Evolutionary conservation across 2,329 filamentous ascomycete species (phyloP), one percentile per base, ranked within the genome.

Genomic region (Fusarium mangiferae): DNA sequence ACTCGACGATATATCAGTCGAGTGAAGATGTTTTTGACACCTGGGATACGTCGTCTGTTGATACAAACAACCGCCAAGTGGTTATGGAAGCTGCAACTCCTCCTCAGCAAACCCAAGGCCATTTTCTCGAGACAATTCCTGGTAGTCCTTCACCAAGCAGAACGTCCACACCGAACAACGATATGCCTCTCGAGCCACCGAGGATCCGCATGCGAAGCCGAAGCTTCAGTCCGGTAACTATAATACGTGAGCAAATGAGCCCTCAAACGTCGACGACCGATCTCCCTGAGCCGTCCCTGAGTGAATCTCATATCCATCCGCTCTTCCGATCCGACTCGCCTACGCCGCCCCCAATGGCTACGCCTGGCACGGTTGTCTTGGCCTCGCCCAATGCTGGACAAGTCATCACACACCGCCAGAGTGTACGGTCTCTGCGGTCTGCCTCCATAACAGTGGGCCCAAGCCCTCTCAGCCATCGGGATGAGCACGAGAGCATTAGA

Each of bases 271-370:
- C 77, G 18, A 70, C 83, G 74, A 84, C 86, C 76, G 92, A 95
- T 79, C 86, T 90, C 5, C 90, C 63, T 10, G 63, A 68, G 55
- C 66, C 66, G 46, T 79, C 77, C 18, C 71, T 83, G 73, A 84
- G 86, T 76, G 92, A 95, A 80, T 86, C 90, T 7, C 90, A 94
- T 78, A 94, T 95, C 51, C 93, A 95, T 80, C 93, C 93, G 14
- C 86, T 95, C 7, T 95, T 95, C 84, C 88, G 93, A 67, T 91
- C 91, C 11, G 92, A 94, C 78, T 93, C 90, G 45, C 91, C 91
- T 1, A 87, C 86, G 3, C 92, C 92, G 13, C 90, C 92, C 3
- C 89, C 92, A 1, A 82, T 89, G 11, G 87, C 88, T 4, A 93
- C 91, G 0, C 90, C 92, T 0, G 91, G 92, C 1, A 95, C 93